phyloP scores from a whole-genome alignment of 371 early-diverging fungal species.

The Mucor circinelloides region DNA sequence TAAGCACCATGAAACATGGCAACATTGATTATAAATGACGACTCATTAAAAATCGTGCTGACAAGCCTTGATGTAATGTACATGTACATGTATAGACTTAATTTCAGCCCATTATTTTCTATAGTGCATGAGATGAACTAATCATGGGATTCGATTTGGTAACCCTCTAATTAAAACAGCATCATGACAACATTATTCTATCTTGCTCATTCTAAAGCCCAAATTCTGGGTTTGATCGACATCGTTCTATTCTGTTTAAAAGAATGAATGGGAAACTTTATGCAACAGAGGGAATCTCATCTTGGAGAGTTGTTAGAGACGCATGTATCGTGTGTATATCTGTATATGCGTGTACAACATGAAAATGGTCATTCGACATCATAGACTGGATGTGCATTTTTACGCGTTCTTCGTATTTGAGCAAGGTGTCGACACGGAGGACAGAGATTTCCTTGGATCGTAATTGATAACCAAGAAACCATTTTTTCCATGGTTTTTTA shows the following conservation, averaged over 20 bases:
- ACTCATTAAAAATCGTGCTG: not conserved
- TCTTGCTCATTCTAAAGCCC: not conserved
- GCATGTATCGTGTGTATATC: not conserved
- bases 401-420: not conserved
- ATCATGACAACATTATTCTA: not conserved
- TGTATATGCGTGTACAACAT: not conserved
- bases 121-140: not conserved
- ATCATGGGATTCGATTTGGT: not conserved
- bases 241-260: not conserved
- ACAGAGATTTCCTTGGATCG: not conserved
- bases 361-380: not conserved
- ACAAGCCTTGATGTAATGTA: not conserved
- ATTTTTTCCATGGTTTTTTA: not conserved
- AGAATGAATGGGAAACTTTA: not conserved
- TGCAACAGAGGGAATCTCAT: not conserved
- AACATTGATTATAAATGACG: not conserved
- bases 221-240: not conserved
- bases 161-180: not conserved
- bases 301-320: too few relatives aligned
- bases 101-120: not conserved
- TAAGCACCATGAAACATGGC: not conserved
- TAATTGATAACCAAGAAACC: not conserved
- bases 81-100: not conserved
- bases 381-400: not conserved
- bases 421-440: not conserved